Conservation (phyloP, 371 early-diverging fungal genomes). For the Dinochytrium kinnereticum region DNA sequence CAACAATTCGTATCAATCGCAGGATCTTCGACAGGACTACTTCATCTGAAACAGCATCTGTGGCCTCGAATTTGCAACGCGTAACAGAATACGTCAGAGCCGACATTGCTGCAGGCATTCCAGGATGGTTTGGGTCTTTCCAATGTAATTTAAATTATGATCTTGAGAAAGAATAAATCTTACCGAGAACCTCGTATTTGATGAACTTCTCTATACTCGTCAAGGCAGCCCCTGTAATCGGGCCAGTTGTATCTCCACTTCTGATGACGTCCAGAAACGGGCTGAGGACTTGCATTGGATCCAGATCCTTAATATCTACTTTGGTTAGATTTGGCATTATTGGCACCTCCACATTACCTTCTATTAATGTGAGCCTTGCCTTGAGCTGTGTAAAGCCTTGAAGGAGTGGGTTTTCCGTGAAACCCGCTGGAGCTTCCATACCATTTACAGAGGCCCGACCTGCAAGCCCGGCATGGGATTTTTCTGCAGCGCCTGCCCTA, state of each 20-base stretch:
- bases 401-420: constrained; percentile 73
- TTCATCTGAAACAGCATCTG: constrained; percentile 92
- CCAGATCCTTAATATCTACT: constrained; percentile 65
- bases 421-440: constrained; percentile 11
- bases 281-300: constrained; percentile 74
- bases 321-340: neutral
- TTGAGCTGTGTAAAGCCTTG: constrained; percentile 72
- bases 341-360: constrained; percentile 52
- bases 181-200: constrained; percentile 82
- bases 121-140: constrained; percentile 70
- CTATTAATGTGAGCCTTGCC: constrained; percentile 64
- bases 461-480: constrained; percentile 43
- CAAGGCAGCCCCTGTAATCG: constrained; percentile 91
- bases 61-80: constrained; percentile 94
- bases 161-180: constrained; percentile 20
- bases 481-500: constrained; percentile 21
- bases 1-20: constrained; percentile 73
- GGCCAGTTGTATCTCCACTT: constrained; percentile 90
- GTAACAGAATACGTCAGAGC: constrained; percentile 78
- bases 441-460: neutral
- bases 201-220: constrained; percentile 88
- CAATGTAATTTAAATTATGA: neutral
- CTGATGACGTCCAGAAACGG: constrained; percentile 92
- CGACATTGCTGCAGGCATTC: constrained; percentile 72
- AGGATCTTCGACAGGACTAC: constrained; percentile 88